These are phyloP conservation scores for Cyclocybe cylindracea DNA, from an alignment of 768 basidiomycete species.

Conservation along the genomic window DNA sequence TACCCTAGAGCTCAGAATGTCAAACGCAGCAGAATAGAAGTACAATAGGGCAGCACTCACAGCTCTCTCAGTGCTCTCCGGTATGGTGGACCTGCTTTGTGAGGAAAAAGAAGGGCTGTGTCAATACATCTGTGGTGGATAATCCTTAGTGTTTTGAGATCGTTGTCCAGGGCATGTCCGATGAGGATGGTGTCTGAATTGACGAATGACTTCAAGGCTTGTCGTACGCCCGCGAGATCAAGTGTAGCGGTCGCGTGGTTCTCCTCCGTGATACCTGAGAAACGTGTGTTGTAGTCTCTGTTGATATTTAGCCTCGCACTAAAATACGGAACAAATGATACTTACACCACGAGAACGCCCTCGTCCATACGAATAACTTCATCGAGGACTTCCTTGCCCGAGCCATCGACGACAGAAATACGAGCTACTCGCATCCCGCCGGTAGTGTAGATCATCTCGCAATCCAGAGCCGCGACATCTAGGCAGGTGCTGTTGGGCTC, in stretches of 20 bases:
- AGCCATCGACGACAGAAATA: conserved; percentile 83
- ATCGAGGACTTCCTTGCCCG: conserved; percentile 77
- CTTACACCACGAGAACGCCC: conserved; percentile 75
- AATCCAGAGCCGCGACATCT: conserved; percentile 89
- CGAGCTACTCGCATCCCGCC: conserved; percentile 90
- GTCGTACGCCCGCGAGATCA: conserved; percentile 65
- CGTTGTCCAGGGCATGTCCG: conserved; percentile 92
- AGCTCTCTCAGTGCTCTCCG: conserved; percentile 80
- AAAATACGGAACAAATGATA: conserved; percentile 10
- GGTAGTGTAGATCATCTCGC: conserved; percentile 96
- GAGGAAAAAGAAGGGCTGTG: conserved; percentile 86
- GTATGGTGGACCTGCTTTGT: conserved; percentile 71
- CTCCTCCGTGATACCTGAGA: conserved; percentile 76
- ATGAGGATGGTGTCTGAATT: conserved; percentile 83
- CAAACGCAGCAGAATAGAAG: conserved; percentile 5
- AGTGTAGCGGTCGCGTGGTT: conserved; percentile 61
- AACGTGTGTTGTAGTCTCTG: conserved; percentile 92
- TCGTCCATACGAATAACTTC: conserved; percentile 81
- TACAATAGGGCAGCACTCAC: conserved; percentile 41
- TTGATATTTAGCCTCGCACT: conserved; percentile 3
- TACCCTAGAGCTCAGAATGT: conserved; percentile 48
- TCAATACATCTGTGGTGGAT: conserved; percentile 86
- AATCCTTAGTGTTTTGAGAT: conserved; percentile 86
- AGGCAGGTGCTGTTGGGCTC: conserved; percentile 36
- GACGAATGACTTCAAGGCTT: conserved; percentile 70